Conservation (phyloP, 129 eudicot genomes). For the Helianthus annuus region HanXRQr2.0-SUNRISE NC_035440.2:42526239-42526738, state of each 20-base stretch:
- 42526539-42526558: constrained; percentile 60
- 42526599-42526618: neutral
- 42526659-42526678: too few relatives aligned
- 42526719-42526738: neutral
- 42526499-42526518: constrained; percentile 81
- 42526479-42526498: constrained; percentile 68
- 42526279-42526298: constrained; percentile 42
- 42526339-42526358: constrained; percentile 34
- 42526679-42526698: too few relatives aligned
- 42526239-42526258: constrained; percentile 40
- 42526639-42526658: neutral
- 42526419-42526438: neutral
- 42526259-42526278: constrained; percentile 45
- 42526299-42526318: constrained; percentile 44
- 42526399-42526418: neutral
- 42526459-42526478: constrained; percentile 77
- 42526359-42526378: neutral
- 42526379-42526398: neutral
- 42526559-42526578: neutral
- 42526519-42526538: constrained; percentile 76
- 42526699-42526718: neutral
- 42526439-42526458: constrained; percentile 52
- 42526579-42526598: constrained; percentile 12
- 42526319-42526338: constrained; percentile 44
- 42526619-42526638: neutral